These are phyloP conservation scores for Penicillium psychrosexuale DNA, from an alignment of 2,329 filamentous ascomycete species.

Conservation along the genomic window DNA sequence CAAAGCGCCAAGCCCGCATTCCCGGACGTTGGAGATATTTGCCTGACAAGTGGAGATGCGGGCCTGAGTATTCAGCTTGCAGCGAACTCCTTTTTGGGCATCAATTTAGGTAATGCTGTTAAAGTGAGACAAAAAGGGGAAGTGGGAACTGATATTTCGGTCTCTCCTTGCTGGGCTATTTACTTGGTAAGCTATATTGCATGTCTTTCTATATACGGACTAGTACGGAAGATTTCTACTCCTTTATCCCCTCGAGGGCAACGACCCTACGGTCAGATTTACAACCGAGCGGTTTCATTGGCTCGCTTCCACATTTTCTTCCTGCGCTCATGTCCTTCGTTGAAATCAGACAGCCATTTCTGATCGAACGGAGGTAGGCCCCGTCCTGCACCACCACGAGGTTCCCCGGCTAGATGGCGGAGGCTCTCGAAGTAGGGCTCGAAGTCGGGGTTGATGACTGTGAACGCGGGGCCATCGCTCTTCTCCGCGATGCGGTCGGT, in stretches of 20 bases:
- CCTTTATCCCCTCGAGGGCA: not conserved
- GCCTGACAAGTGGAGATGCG: not conserved
- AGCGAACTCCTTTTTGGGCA: not conserved
- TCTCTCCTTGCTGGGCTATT: not conserved
- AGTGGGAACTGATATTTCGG: not conserved
- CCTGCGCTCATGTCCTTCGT: conserved; percentile 54
- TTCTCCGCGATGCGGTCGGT: conserved; percentile 50
- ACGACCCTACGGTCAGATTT: not conserved
- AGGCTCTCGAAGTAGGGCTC: conserved; percentile 62
- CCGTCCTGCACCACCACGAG: conserved; percentile 38
- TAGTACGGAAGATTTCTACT: not conserved
- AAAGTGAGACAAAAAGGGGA: not conserved
- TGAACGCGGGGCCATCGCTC: conserved; percentile 58
- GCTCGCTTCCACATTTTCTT: conserved; percentile 58
- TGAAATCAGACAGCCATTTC: conserved; percentile 46
- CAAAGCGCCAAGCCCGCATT: not conserved
- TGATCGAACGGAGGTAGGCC: conserved; percentile 44
- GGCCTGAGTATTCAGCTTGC: not conserved
- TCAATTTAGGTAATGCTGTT: not conserved
- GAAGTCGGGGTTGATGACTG: conserved; percentile 59
- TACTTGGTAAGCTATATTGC: conserved; percentile 1
- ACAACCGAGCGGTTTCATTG: conserved; percentile 39
- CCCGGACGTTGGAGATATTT: not conserved
- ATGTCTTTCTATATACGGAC: not conserved
- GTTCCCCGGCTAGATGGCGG: conserved; percentile 43